Evolutionary conservation across 805 yeast species (phyloP).

Genomic region (Candida ponderosae): DNA sequence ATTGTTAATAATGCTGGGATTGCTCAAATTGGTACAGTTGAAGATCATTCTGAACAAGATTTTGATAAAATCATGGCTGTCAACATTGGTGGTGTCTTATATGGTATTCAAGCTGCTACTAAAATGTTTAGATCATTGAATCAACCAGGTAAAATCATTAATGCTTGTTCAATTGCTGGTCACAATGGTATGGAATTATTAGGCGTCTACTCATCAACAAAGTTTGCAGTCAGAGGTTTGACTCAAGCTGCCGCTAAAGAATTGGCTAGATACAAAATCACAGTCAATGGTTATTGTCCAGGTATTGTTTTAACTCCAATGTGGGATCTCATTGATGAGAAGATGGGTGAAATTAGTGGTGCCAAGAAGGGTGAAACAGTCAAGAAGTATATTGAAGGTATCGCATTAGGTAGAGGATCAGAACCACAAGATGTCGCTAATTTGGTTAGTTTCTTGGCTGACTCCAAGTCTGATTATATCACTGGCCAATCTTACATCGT

Average conservation of each 20-base stretch:
- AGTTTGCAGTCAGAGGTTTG: conserved; percentile 29
- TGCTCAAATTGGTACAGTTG: conserved; percentile 19
- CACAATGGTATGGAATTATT: conserved; percentile 23
- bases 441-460: conserved; percentile 26
- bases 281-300: conserved; percentile 32
- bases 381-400: conserved; percentile 17
- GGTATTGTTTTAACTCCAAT: conserved; percentile 33
- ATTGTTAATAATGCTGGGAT: conserved; percentile 32
- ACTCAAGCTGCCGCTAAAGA: conserved; percentile 33
- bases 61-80: conserved; percentile 15
- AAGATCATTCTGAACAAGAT: conserved; percentile 21
- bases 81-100: conserved; percentile 25
- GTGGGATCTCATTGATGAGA: conserved; percentile 24
- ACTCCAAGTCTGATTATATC: conserved; percentile 26
- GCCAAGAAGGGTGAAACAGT: conserved; percentile 21
- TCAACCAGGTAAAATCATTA: conserved; percentile 30
- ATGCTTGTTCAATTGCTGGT: conserved; percentile 29
- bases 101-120: conserved; percentile 27
- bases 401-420: conserved; percentile 28
- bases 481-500: conserved; percentile 28
- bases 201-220: conserved; percentile 26
- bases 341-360: conserved; percentile 18
- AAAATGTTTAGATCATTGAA: conserved; percentile 18
- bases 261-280: conserved; percentile 25
- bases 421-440: conserved; percentile 29